Evolutionary conservation across 192 early-diverging fungal species (phyloP).

Genomic region (Podila clonocystis): DNA sequence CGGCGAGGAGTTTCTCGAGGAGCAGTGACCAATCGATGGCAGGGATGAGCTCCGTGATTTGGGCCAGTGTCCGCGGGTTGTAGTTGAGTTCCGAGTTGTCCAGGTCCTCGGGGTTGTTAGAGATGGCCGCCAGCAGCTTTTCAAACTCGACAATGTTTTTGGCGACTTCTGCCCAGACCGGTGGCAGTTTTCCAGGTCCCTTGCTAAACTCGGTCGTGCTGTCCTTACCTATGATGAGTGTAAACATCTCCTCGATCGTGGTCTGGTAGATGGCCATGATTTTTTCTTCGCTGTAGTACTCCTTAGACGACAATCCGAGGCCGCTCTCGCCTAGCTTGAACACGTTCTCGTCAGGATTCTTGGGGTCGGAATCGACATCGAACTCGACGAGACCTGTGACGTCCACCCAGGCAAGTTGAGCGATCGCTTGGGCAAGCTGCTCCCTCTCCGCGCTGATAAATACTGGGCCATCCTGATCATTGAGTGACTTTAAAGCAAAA

Average conservation of each 20-base stretch:
- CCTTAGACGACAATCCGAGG: constrained; percentile 70
- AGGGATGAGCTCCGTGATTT: constrained; percentile 48
- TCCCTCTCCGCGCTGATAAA: constrained; percentile 18
- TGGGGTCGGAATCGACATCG: constrained; percentile 62
- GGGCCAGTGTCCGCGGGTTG: constrained; percentile 50
- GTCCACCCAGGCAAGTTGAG: constrained; percentile 35
- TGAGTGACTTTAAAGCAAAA: neutral
- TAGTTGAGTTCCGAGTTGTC: constrained; percentile 62
- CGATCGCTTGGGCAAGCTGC: constrained; percentile 36
- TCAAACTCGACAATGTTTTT: constrained; percentile 67
- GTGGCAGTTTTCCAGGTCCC: neutral
- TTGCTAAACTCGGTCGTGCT: neutral
- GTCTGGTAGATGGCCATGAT: constrained; percentile 53
- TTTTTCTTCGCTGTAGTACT: constrained; percentile 68
- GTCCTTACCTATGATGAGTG: constrained; percentile 35
- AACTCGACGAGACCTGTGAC: constrained; percentile 59
- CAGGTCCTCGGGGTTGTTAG: constrained; percentile 56
- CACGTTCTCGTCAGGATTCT: constrained; percentile 63
- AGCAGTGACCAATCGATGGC: constrained; percentile 53
- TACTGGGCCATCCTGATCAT: neutral
- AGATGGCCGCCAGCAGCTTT: constrained; percentile 60
- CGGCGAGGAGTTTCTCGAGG: constrained; percentile 31
- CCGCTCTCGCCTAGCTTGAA: constrained; percentile 61
- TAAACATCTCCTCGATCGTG: constrained; percentile 55
- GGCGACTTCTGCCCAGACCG: constrained; percentile 51